Percentiles rank a stretch among this genome's conserved stretches.
Evolutionary conservation across 2,329 filamentous ascomycete species (phyloP).

Genomic region (Ophiostoma tasmaniense): DNA sequence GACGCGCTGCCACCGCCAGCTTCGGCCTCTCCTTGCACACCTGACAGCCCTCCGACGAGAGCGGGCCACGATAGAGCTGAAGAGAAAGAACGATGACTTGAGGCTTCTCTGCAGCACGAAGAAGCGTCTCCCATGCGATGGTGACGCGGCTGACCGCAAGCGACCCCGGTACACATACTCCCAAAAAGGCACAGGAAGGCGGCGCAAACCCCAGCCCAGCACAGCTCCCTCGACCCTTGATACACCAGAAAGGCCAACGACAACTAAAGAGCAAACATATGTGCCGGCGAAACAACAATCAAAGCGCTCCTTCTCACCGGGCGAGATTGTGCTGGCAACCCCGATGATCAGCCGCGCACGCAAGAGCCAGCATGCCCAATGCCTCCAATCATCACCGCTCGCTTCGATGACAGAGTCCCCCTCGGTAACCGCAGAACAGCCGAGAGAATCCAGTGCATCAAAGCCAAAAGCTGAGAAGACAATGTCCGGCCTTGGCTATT

Average conservation of each 20-base stretch:
- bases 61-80: slow-evolving; percentile 14
- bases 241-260: not conserved
- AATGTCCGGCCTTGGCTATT: slow-evolving; percentile 1
- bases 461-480: not conserved
- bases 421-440: not conserved
- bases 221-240: not conserved
- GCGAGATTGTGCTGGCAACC: slow-evolving; percentile 27
- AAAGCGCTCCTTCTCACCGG: slow-evolving; percentile 10
- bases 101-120: not conserved
- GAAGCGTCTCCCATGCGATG: not conserved
- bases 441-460: not conserved
- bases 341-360: slow-evolving; percentile 28
- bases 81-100: not conserved
- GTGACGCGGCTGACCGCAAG: slow-evolving; percentile 15
- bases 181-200: slow-evolving; percentile 15
- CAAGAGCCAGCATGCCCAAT: slow-evolving; percentile 19
- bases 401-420: not conserved
- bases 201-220: not conserved
- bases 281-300: slow-evolving; percentile 5
- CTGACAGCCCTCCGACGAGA: slow-evolving; percentile 34
- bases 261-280: not conserved
- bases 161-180: slow-evolving; percentile 24
- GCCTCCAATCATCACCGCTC: slow-evolving; percentile 25
- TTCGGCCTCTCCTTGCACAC: slow-evolving; percentile 39
- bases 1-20: slow-evolving; percentile 37